These are phyloP conservation scores for Apiotrichum gamsii DNA, from an alignment of 1,284 basidiomycete genomes.

Conservation along the genomic window DNA sequence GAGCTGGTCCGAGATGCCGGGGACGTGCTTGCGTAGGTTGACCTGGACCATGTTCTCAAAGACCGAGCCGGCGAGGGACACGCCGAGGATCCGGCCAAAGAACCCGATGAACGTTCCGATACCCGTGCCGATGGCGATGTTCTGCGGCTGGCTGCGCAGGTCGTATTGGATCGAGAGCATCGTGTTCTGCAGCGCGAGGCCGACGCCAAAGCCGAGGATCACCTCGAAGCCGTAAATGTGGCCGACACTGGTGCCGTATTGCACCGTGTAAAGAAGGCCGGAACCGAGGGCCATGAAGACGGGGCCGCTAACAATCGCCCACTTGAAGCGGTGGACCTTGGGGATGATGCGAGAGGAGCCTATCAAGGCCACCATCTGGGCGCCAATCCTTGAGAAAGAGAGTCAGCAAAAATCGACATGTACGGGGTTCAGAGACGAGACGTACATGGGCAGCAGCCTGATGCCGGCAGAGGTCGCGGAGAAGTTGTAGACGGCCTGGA, in stretches of 20 bases:
- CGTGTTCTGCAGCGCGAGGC: conserved; percentile 36
- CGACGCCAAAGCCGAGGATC: conserved; percentile 42
- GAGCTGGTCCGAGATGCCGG: conserved; percentile 19
- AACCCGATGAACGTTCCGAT: conserved; percentile 37
- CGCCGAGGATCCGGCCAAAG: conserved; percentile 42
- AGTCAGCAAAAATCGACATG: no score
- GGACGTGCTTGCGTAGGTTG: conserved; percentile 30
- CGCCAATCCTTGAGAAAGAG: no score
- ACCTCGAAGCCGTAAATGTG: conserved; percentile 42
- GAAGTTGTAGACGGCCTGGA: conserved; percentile 41
- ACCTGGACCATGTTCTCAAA: conserved; percentile 43
- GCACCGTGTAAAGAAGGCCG: conserved; percentile 41
- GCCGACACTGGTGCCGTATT: conserved; percentile 22
- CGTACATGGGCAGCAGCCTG: conserved; percentile 39
- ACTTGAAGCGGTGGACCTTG: conserved; percentile 38
- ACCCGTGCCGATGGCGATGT: conserved; percentile 38
- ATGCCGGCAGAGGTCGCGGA: conserved; percentile 45
- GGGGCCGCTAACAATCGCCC: conserved; percentile 39
- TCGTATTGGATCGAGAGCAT: conserved; percentile 45
- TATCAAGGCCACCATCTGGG: conserved; percentile 43
- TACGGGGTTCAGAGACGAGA: no score
- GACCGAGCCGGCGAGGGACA: conserved; percentile 43
- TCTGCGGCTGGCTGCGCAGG: conserved; percentile 32
- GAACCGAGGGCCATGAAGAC: conserved; percentile 31
- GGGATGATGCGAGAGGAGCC: conserved; percentile 38